Conservation (phyloP, 208 protist genomes). For the Acanthamoeba sp. region DNA sequence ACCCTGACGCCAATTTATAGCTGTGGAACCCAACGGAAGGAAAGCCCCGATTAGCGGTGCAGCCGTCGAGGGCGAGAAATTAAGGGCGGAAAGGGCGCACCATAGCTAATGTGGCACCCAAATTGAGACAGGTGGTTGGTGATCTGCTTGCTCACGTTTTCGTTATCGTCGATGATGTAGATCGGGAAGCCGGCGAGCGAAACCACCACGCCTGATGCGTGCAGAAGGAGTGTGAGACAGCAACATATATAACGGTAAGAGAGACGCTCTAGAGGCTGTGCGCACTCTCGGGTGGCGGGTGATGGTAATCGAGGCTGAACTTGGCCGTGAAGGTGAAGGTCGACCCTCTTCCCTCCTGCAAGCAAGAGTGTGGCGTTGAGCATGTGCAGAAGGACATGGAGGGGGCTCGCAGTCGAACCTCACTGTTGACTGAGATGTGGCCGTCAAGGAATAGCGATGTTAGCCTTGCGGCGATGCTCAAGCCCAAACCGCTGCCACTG, state of each 20-base stretch:
- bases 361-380: too few species aligned
- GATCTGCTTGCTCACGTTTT: slow-evolving; percentile 34
- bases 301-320: slow-evolving; percentile 46
- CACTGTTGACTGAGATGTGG: slow-evolving; percentile 3
- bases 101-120: slow-evolving; percentile 28
- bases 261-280: not conserved
- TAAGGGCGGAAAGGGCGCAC: not conserved
- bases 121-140: slow-evolving; percentile 37
- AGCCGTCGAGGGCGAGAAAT: not conserved
- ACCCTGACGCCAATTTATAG: slow-evolving; percentile 47
- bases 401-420: too few species aligned
- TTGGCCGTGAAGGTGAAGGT: slow-evolving; percentile 35
- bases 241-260: not conserved
- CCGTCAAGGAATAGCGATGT: slow-evolving; percentile 10
- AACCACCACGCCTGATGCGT: not conserved
- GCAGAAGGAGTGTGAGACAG: not conserved
- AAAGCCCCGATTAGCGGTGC: not conserved
- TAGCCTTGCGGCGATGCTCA: slow-evolving; percentile 1
- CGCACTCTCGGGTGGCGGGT: slow-evolving; percentile 4
- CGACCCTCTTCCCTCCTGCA: slow-evolving; percentile 30
- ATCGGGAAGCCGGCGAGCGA: slow-evolving; percentile 61
- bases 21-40: too few species aligned
- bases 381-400: too few species aligned
- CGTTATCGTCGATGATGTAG: slow-evolving; percentile 71
- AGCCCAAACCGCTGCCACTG: slow-evolving; percentile 50